phyloP scores from a whole-genome alignment of 1,284 basidiomycete genomes.

The Pyrrhoderma lamaoense region DNA sequence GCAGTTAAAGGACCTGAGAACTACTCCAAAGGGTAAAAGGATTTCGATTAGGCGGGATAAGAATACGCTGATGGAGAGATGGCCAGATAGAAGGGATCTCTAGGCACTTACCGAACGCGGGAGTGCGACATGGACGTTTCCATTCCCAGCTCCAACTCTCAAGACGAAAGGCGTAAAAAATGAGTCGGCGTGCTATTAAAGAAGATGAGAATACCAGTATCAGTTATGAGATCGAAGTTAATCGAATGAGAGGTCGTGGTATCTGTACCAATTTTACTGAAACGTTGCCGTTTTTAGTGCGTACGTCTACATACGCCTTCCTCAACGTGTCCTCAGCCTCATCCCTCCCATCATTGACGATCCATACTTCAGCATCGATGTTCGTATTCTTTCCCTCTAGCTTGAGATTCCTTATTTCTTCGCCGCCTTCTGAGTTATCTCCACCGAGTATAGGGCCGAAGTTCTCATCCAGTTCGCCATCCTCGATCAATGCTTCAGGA shows the following conservation, averaged over 20 bases:
- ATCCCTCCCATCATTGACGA: not conserved
- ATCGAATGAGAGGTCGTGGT: not conserved
- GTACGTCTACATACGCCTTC: slow-evolving; percentile 9
- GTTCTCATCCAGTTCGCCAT: not conserved
- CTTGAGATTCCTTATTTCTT: slow-evolving; percentile 7
- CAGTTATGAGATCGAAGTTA: not conserved
- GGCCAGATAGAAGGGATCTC: too few species aligned
- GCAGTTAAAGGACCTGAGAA: slow-evolving; percentile 15
- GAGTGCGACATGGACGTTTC: slow-evolving; percentile 8
- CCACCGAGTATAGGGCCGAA: not conserved
- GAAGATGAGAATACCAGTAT: not conserved
- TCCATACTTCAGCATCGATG: slow-evolving; percentile 15
- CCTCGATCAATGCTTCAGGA: not conserved
- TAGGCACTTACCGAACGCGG: slow-evolving; percentile 2
- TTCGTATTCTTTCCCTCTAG: slow-evolving; percentile 8
- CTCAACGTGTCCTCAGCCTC: not conserved
- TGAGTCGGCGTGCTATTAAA: not conserved
- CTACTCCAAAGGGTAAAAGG: too few species aligned
- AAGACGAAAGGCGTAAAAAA: slow-evolving; percentile 9
- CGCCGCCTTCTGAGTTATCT: not conserved
- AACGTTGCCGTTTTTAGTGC: slow-evolving; percentile 6
- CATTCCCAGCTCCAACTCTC: slow-evolving; percentile 6
- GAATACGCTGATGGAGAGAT: too few species aligned
- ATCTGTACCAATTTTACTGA: slow-evolving; percentile 7
- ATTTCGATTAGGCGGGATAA: too few species aligned